These are phyloP conservation scores for Cryptococcus wingfieldii DNA, from an alignment of 1,284 basidiomycete species.

Conservation along the genomic window DNA sequence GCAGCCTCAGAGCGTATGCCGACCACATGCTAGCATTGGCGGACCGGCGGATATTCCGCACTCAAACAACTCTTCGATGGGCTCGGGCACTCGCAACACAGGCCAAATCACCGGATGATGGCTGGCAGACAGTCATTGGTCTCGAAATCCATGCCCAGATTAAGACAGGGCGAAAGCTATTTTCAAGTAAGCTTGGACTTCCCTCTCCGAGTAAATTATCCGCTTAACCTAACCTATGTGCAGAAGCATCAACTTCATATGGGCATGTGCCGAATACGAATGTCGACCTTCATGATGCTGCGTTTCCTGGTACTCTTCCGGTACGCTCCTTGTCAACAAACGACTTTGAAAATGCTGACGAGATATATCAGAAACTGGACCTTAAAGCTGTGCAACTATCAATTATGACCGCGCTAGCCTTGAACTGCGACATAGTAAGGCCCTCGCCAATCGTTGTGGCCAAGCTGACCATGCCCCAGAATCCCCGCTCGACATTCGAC, in stretches of 20 bases:
- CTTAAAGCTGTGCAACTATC: slow-evolving; percentile 75
- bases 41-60: no score
- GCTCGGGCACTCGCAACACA: neutral
- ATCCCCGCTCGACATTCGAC: slow-evolving; percentile 77
- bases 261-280: slow-evolving; percentile 55
- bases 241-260: slow-evolving; percentile 31
- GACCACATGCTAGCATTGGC: no score
- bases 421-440: slow-evolving; percentile 62
- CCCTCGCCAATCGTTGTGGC: neutral
- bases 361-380: slow-evolving; percentile 62
- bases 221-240: neutral
- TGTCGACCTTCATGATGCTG: slow-evolving; percentile 81
- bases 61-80: neutral
- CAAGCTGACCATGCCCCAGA: slow-evolving; percentile 38
- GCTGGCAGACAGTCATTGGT: slow-evolving; percentile 81
- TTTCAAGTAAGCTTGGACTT: slow-evolving; percentile 62
- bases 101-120: slow-evolving; percentile 39
- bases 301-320: slow-evolving; percentile 88
- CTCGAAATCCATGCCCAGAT: slow-evolving; percentile 96
- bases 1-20: no score
- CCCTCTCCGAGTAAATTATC: neutral
- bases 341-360: neutral
- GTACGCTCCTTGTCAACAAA: slow-evolving; percentile 51
- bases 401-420: slow-evolving; percentile 73
- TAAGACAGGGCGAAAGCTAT: slow-evolving; percentile 79